These are phyloP conservation scores for Ormosia emarginata DNA, from an alignment of 306 rosid genomes.

Conservation along the genomic window DNA sequence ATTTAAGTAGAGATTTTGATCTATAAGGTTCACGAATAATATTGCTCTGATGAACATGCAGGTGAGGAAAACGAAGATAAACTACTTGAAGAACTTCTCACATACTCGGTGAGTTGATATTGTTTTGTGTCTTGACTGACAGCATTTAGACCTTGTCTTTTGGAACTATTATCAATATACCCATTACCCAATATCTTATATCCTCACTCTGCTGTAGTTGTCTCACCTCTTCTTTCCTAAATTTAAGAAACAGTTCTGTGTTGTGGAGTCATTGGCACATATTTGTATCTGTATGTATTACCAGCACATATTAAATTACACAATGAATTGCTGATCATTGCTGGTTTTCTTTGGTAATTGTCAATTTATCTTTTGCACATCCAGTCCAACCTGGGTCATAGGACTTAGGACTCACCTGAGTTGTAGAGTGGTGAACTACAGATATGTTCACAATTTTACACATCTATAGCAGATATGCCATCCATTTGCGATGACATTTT, in stretches of 20 bases:
- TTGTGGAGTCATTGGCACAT: not conserved
- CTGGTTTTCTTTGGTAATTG: not conserved
- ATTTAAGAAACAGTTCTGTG: not conserved
- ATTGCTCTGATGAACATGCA: constrained; percentile 38
- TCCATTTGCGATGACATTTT: not conserved
- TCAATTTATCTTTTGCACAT: not conserved
- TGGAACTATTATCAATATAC: constrained; percentile 10
- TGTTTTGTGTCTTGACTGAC: constrained; percentile 6
- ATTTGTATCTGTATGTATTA: not conserved
- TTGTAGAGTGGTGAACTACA: not conserved
- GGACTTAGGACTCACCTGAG: not conserved
- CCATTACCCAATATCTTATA: not conserved
- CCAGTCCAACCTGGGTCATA: not conserved
- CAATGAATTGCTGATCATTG: not conserved
- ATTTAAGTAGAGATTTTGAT: constrained; percentile 13
- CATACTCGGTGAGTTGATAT: constrained; percentile 63
- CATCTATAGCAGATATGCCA: not conserved
- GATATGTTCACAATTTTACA: not conserved
- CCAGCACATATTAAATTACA: not conserved
- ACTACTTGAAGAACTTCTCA: constrained; percentile 73
- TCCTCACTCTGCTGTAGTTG: not conserved
- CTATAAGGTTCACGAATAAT: constrained; percentile 17
- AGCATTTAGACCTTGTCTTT: not conserved
- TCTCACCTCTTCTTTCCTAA: not conserved
- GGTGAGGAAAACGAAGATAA: constrained; percentile 75